phyloP scores from a whole-genome alignment of 2,329 filamentous ascomycete genomes.

The Monilinia fructicola region DNA sequence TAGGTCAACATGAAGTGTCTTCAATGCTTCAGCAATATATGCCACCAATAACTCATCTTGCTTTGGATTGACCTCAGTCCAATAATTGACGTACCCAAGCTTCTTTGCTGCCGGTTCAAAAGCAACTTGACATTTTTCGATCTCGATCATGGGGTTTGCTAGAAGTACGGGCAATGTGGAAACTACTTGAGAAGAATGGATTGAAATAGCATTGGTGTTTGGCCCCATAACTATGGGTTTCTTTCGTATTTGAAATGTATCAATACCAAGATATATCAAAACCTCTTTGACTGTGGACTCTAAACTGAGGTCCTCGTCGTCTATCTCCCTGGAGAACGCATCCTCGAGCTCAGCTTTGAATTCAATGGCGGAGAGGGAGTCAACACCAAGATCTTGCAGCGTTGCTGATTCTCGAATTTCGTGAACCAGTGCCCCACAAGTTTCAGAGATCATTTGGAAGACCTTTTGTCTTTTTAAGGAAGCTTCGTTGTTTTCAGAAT shows the following conservation, averaged over 20 bases:
- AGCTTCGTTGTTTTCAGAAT: background rate
- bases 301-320: slow-evolving; percentile 2
- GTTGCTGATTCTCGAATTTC: background rate
- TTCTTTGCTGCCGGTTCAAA: slow-evolving; percentile 6
- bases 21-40: slow-evolving; percentile 40
- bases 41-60: slow-evolving; percentile 20
- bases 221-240: background rate
- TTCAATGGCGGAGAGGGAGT: slow-evolving; percentile 10
- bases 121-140: background rate
- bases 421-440: slow-evolving; percentile 1
- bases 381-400: slow-evolving; percentile 11
- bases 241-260: background rate
- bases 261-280: background rate
- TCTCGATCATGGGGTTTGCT: background rate
- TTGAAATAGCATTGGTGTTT: background rate
- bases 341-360: slow-evolving; percentile 6
- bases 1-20: slow-evolving; percentile 36
- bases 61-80: slow-evolving; percentile 5
- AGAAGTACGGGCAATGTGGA: background rate
- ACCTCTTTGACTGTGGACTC: slow-evolving; percentile 13
- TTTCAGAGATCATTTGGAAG: background rate
- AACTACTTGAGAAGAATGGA: too few relatives aligned
- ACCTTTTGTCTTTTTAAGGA: background rate
- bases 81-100: slow-evolving; percentile 10
- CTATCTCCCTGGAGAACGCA: background rate